Percentiles rank a stretch among this genome's conserved stretches.
Conservation (phyloP, 1,284 basidiomycete species). For the Gymnopus androsaceus region DNA sequence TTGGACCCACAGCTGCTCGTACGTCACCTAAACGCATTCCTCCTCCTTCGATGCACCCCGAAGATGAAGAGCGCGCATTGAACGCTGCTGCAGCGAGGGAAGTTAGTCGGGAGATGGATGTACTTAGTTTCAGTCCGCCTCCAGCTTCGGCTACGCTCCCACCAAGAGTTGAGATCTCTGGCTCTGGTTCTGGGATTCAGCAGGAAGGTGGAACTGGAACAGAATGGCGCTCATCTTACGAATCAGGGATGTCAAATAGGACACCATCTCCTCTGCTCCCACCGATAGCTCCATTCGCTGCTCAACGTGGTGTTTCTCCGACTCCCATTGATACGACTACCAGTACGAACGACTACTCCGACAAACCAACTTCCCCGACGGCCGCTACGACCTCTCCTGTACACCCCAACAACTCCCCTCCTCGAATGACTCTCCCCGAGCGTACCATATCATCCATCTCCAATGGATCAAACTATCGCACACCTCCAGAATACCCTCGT, state of each 20-base stretch:
- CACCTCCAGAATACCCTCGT: slow-evolving; percentile 35
- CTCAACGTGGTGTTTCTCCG: slow-evolving; percentile 10
- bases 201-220: no score
- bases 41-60: slow-evolving; percentile 36
- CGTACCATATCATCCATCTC: slow-evolving; percentile 16
- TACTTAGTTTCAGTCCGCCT: slow-evolving; percentile 50
- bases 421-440: slow-evolving; percentile 1
- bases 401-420: not conserved
- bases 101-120: slow-evolving; percentile 63
- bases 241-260: not conserved
- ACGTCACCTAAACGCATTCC: slow-evolving; percentile 30
- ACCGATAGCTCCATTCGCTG: slow-evolving; percentile 11
- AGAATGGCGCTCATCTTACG: slow-evolving; percentile 11
- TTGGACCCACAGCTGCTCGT: slow-evolving; percentile 12
- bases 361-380: not conserved
- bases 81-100: slow-evolving; percentile 70
- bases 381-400: slow-evolving; percentile 10
- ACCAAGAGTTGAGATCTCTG: not conserved
- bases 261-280: slow-evolving; percentile 12
- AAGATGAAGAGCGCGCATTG: slow-evolving; percentile 45
- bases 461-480: slow-evolving; percentile 28
- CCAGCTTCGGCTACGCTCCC: not conserved
- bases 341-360: not conserved
- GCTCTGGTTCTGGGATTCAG: no score
- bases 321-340: slow-evolving; percentile 3